These are phyloP conservation scores for Sclerotinia glacialis DNA, from an alignment of 2,329 filamentous ascomycete species.

Conservation along the genomic window DNA sequence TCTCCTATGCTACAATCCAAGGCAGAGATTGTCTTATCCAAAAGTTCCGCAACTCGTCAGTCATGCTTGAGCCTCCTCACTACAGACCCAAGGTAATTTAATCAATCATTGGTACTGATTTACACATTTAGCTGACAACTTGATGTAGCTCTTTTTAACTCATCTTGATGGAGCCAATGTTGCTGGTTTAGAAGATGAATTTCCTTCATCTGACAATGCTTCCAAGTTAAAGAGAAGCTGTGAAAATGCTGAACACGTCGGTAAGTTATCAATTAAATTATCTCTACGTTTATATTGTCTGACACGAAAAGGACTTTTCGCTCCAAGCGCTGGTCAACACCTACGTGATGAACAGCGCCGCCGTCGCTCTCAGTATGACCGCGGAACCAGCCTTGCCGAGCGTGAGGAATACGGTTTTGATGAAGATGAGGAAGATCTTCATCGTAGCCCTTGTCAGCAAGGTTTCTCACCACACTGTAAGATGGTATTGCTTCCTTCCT, in stretches of 20 bases:
- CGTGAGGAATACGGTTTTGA: conserved; percentile 35
- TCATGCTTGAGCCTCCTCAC: conserved; percentile 81
- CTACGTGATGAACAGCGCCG: conserved; percentile 73
- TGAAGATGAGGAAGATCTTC: conserved; percentile 23
- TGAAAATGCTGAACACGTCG: conserved; percentile 81
- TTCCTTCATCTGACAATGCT: conserved; percentile 77
- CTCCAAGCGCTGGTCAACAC: conserved; percentile 72
- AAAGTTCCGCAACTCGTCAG: conserved; percentile 94
- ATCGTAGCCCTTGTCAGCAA: conserved; percentile 20
- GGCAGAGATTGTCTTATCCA: conserved; percentile 86
- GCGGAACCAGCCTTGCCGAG: conserved; percentile 69
- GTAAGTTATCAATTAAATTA: conserved; percentile 48
- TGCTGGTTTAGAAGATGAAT: conserved; percentile 69
- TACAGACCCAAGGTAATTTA: conserved; percentile 75
- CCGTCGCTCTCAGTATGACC: conserved; percentile 70
- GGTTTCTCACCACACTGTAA: conserved; percentile 28
- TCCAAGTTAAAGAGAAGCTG: conserved; percentile 85
- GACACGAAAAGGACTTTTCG: conserved; percentile 66
- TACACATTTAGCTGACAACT: conserved; percentile 36
- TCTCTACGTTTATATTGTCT: conserved; percentile 12
- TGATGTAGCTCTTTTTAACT: conserved; percentile 54
- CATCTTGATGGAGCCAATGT: conserved; percentile 54
- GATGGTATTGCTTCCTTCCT: neutral
- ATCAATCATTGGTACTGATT: conserved; percentile 38
- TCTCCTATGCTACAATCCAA: conserved; percentile 97